A percentile compares a stretch with the other conserved stretches of the same genome.
These are phyloP conservation scores for Pseudopediastrum boryanum DNA, from an alignment of 139 green algal species.

Conservation along the genomic window DNA sequence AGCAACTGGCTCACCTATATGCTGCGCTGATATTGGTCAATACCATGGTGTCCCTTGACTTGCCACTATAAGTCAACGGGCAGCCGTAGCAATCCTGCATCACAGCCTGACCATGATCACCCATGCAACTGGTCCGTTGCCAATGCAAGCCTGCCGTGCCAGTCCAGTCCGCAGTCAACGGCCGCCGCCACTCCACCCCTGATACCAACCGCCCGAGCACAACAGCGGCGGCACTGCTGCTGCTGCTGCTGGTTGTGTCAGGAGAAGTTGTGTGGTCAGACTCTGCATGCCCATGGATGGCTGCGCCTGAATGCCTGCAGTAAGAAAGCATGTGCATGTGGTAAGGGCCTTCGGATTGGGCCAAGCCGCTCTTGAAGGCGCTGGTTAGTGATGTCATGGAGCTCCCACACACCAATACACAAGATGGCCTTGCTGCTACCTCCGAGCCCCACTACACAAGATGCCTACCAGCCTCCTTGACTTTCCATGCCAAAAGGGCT, in stretches of 20 bases:
- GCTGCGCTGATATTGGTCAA: slow-evolving; percentile 56
- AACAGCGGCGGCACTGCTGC: slow-evolving; percentile 8
- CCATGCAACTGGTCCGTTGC: slow-evolving; percentile 77
- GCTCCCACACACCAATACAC: too few species aligned
- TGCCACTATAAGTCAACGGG: slow-evolving; percentile 83
- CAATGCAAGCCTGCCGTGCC: slow-evolving; percentile 66
- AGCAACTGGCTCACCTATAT: slow-evolving; percentile 57
- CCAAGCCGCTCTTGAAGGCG: too few species aligned
- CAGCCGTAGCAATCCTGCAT: slow-evolving; percentile 79
- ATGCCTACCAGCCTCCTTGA: too few species aligned
- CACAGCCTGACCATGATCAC: slow-evolving; percentile 67
- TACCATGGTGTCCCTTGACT: slow-evolving; percentile 71
- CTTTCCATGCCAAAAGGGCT: too few species aligned
- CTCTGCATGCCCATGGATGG: slow-evolving; percentile 46
- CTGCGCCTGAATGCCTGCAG: slow-evolving; percentile 28
- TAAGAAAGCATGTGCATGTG: too few species aligned
- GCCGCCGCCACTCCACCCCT: slow-evolving; percentile 78
- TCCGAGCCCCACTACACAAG: too few species aligned
- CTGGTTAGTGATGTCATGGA: too few species aligned
- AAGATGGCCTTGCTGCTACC: too few species aligned
- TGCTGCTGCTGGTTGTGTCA: slow-evolving; percentile 2
- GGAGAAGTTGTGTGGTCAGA: too few species aligned
- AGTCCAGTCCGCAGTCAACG: slow-evolving; percentile 69
- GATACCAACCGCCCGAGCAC: slow-evolving; percentile 31
- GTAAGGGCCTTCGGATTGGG: too few species aligned